Evolutionary conservation across 2,329 filamentous ascomycete genomes (phyloP).

Genomic region (Colletotrichum neosansevieriae): DNA sequence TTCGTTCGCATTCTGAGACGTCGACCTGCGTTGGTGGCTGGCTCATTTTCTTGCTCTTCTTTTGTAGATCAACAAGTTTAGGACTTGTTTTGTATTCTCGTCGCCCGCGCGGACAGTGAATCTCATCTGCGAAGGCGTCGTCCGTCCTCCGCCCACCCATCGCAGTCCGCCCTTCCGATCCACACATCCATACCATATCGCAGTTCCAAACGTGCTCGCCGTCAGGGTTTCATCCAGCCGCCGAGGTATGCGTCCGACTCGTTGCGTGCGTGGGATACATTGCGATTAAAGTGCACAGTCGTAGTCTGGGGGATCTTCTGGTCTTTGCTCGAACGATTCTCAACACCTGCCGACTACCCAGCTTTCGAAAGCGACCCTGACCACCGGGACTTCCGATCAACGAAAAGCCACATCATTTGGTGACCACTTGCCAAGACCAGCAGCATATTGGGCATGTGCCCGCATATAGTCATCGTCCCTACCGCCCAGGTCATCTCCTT

Average conservation of each 20-base stretch:
- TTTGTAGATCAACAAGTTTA: not conserved
- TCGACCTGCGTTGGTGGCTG: not conserved
- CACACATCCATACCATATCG: not conserved
- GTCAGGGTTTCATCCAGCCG: not conserved
- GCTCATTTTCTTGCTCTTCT: not conserved
- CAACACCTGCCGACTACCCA: too few species aligned
- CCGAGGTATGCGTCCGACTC: not conserved
- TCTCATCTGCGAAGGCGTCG: not conserved
- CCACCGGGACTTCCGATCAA: not conserved
- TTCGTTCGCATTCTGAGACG: conserved; percentile 26
- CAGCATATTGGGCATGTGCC: too few species aligned
- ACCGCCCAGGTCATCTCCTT: too few species aligned
- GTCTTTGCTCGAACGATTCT: not conserved
- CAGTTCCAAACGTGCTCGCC: conserved; percentile 1
- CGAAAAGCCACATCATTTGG: too few species aligned
- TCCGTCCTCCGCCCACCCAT: not conserved
- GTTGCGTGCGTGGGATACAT: not conserved
- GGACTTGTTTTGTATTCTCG: not conserved
- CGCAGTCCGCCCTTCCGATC: not conserved
- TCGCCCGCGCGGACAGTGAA: not conserved
- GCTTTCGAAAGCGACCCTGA: not conserved
- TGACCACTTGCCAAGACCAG: too few species aligned
- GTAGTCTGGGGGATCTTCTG: not conserved
- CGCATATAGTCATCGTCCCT: too few species aligned
- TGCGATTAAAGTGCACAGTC: conserved; percentile 4